Evolutionary conservation across 1,139 yeast genomes (phyloP), one percentile per base, ranked within the genome.

Genomic region (Magnusiomyces suaveolens): DNA sequence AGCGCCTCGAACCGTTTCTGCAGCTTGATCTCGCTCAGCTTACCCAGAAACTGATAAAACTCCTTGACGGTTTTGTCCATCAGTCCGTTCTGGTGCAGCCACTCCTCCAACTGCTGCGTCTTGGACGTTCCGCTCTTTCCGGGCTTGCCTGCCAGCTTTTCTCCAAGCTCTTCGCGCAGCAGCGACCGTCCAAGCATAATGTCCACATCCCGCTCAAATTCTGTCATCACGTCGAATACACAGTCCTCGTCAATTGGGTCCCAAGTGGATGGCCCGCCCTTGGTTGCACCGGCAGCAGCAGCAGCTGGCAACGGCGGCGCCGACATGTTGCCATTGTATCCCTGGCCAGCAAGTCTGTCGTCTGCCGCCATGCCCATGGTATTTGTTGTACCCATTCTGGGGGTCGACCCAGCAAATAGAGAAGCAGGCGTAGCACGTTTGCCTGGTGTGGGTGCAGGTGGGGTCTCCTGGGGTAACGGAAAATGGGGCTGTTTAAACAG

Each of bases 31-130:
- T 70, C 72, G 2, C 68, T 62, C 46, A 58, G 56, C 23, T 63
- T 65, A 2, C 71, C 66, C 62, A 79, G 76, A 60, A 76, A 73
- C 49, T 66, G 66, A 23, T 87, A 70, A 95, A 95, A 88, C 58
- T 84, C 80, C 52, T 75, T 75, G 20, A 88, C 78, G 0, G 87
- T 81, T 84, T 84, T 80, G 29, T 78, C 74, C 62, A 84, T 74
- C 62, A 85, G 90, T 21, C 44, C 36, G 21, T 52, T 46, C 25
- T 62, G 63, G n/a, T 60, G 55, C 21, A 73, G 54, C 36, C 64
- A 64, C n/a, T 60, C 59, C 47, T 69, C 71, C 1, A 66, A 61
- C 43, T 57, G 55, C 26, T 61, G 64, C 12, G 6, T 38, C 18
- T 24, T 20, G n/a, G n/a, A n/a, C 6, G 20, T 26, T 12, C 20